A percentile compares a stretch with the other conserved stretches of the same genome.
These are phyloP conservation scores for Cicer yamashitae DNA, from an alignment of 306 rosid species.

Conservation along the genomic window DNA sequence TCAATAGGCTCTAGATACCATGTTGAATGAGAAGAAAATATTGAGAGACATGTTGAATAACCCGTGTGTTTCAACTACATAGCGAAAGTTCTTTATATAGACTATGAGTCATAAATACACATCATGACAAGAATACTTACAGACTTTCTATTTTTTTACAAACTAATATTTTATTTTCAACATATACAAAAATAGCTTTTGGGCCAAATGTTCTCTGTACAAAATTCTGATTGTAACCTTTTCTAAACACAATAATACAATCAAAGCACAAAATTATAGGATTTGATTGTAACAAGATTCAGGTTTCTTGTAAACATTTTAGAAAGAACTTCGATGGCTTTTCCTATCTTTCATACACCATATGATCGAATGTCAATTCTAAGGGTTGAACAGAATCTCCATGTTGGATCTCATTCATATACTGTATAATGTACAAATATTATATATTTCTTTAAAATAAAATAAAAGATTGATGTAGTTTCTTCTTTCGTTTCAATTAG, in stretches of 20 bases:
- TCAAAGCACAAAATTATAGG: neutral
- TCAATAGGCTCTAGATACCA: too few relatives aligned
- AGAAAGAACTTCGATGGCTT: neutral
- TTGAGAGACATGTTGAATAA: too few relatives aligned
- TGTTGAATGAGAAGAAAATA: too few relatives aligned
- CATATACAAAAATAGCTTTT: neutral
- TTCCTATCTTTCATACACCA: neutral
- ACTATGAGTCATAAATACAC: too few relatives aligned
- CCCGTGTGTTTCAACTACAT: too few relatives aligned
- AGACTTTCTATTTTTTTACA: too few relatives aligned
- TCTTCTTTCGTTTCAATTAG: neutral
- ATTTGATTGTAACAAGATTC: neutral
- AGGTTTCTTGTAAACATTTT: neutral
- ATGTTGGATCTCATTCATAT: neutral
- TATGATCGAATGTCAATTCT: neutral
- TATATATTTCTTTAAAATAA: neutral
- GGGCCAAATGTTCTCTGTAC: neutral
- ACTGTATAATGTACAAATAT: neutral
- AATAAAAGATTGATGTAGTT: neutral
- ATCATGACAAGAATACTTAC: too few relatives aligned
- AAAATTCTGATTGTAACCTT: neutral
- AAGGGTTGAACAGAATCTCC: constrained; percentile 14
- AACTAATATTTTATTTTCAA: too few relatives aligned
- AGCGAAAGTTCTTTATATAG: too few relatives aligned
- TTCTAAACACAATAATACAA: neutral